Percentiles rank a stretch among this genome's conserved stretches.
Conservation (phyloP, 768 basidiomycete genomes). For the Lentinus tigrinus region DNA sequence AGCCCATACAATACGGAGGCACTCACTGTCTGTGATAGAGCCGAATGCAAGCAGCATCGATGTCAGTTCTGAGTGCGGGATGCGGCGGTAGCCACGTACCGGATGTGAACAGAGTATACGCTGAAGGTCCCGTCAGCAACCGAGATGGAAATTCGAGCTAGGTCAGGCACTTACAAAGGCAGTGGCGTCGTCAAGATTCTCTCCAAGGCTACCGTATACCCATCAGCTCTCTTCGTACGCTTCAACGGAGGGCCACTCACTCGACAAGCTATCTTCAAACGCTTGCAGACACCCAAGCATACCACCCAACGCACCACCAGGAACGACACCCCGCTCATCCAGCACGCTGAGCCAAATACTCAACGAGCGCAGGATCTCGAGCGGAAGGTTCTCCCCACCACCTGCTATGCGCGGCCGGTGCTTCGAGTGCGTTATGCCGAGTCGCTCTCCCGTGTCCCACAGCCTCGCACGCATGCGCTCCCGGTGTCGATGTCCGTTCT, state of each 20-base stretch:
- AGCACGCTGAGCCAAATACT: constrained; percentile 59
- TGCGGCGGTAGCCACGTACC: constrained; percentile 34
- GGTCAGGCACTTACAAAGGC: constrained; percentile 57
- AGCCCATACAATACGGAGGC: not conserved
- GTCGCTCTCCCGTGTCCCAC: constrained; percentile 1
- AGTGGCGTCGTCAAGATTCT: constrained; percentile 62
- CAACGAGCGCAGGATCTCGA: constrained; percentile 53
- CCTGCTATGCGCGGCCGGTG: constrained; percentile 34
- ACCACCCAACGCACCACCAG: constrained; percentile 52
- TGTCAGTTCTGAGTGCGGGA: not conserved
- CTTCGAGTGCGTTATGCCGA: constrained; percentile 24
- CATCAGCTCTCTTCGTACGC: not conserved
- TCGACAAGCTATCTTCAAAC: constrained; percentile 52
- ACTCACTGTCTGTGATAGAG: constrained; percentile 29
- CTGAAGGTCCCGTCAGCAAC: constrained; percentile 30
- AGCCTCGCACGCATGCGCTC: not conserved
- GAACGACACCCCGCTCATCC: constrained; percentile 58
- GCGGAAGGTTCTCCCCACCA: constrained; percentile 55
- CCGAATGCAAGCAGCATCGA: too few species aligned
- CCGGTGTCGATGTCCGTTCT: not conserved
- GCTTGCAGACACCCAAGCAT: constrained; percentile 49
- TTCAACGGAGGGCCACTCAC: constrained; percentile 32
- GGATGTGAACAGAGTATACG: constrained; percentile 64
- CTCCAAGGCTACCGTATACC: constrained; percentile 44
- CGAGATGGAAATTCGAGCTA: not conserved